Base-by-base conservation (phyloP, 225 moss, liverwort and hornwort genomes). In the Anthoceros angustus region DNA sequence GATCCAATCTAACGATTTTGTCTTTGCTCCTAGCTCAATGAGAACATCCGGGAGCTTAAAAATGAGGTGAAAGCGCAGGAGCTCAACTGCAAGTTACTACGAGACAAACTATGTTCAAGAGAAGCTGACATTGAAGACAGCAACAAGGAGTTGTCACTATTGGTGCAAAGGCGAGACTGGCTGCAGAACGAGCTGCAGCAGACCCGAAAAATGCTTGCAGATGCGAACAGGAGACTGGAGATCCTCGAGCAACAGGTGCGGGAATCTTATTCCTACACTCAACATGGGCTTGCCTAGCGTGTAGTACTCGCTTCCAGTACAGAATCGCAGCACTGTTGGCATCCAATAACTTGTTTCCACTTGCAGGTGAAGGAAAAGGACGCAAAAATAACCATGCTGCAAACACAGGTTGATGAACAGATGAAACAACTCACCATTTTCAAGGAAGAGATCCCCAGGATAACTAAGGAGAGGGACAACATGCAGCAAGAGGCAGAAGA, bases 401-500 rank as follows among this genome's bases (percentile, higher is more conserved):
- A 80, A 73, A 55, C 66, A 65, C 83, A 89, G 26, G 85, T 77
- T 12, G 82, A 86, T 21, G 83, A 72, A 12, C 74, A 80, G 10
- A 40, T 78, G 41, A 75, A 75, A 67, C 82, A 93, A 67, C 75
- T 93, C 63, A 64, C 63, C 0, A 79, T 76, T 55, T 71, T 89
- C 62, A 83, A 70, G 70, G 82, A 86, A 43, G 15, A 75, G 12
- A 66, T 93, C 8, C 80, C 84, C 3, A 74, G 71, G 61, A 78
- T 85, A 15, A 77, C 77, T 8, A 76, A 73, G 66, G 93, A 93
- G 49, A 82, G 89, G 43, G 87, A 93, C 49, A 71, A 75, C 48
- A 80, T 93, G 32, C 89, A 82, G 8, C 76, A 66, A 7, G 89
- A 93, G 75, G 89, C 89, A 6, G 93, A 93, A 61, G 83, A 93